phyloP scores from a whole-genome alignment of 306 rosid species.

The Quercus cerris region DNA sequence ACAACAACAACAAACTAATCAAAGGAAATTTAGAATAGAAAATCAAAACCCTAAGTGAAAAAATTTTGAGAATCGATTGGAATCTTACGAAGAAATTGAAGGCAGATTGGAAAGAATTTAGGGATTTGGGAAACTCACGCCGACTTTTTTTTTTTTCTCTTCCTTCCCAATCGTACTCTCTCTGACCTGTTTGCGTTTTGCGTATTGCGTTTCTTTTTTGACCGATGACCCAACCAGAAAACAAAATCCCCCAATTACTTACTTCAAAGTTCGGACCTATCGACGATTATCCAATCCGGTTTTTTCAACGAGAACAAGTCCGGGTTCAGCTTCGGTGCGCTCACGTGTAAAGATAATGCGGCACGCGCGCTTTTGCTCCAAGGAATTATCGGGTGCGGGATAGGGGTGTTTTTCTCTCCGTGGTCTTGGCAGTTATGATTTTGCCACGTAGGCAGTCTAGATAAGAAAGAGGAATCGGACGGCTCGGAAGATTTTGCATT shows the following conservation, averaged over 20 bases:
- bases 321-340: constrained; percentile 50
- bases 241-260: constrained; percentile 34
- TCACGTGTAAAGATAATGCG: constrained; percentile 7
- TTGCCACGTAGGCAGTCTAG: no score
- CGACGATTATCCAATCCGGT: constrained; percentile 44
- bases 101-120: background rate
- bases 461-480: no score
- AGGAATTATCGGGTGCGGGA: no score
- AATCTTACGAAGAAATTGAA: background rate
- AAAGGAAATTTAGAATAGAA: background rate
- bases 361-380: no score
- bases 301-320: constrained; percentile 41
- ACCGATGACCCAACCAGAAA: constrained; percentile 47
- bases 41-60: background rate
- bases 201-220: constrained; percentile 27
- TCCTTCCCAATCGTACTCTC: constrained; percentile 3
- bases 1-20: background rate
- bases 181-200: constrained; percentile 22
- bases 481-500: no score
- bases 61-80: background rate
- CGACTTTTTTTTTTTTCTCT: constrained; percentile 5
- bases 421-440: no score
- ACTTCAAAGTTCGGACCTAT: constrained; percentile 56
- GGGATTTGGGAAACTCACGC: constrained; percentile 16
- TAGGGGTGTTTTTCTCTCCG: no score